Conservation (phyloP, 2,329 filamentous ascomycete species). For the Diaporthe sp. region DNA sequence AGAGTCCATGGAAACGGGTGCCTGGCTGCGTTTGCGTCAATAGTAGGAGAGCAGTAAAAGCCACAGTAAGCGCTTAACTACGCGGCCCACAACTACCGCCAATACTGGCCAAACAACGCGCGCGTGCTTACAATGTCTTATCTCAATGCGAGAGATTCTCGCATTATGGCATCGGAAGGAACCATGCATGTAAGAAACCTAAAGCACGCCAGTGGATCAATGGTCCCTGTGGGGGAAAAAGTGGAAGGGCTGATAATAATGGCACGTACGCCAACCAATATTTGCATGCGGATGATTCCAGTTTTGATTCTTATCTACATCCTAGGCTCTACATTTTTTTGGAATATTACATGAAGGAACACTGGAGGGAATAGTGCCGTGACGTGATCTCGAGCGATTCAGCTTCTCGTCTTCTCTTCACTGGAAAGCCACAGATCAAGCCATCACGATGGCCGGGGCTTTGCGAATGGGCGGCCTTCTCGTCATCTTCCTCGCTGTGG, state of each 20-base stretch:
- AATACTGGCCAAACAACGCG: background rate
- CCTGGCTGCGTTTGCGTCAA: background rate
- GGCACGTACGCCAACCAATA: background rate
- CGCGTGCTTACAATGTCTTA: background rate
- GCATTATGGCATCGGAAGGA: background rate
- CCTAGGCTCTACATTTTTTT: background rate
- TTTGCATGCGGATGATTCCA: background rate
- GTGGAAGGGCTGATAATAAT: background rate
- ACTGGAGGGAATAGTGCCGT: background rate
- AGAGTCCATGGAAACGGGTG: background rate
- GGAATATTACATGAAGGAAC: background rate
- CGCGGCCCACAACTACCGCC: background rate
- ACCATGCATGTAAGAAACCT: background rate
- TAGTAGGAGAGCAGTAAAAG: background rate
- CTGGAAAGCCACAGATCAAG: background rate
- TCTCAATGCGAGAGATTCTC: background rate
- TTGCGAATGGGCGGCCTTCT: background rate
- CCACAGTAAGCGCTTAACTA: constrained; percentile 13
- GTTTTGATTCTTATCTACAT: background rate
- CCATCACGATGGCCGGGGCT: background rate
- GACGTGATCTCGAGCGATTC: background rate
- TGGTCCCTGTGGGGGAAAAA: background rate
- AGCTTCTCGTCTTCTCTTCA: background rate
- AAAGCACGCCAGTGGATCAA: background rate
- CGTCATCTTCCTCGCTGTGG: background rate